Base-by-base conservation (phyloP, 163 green algal genomes). In the Chloroidium sp. region DNA sequence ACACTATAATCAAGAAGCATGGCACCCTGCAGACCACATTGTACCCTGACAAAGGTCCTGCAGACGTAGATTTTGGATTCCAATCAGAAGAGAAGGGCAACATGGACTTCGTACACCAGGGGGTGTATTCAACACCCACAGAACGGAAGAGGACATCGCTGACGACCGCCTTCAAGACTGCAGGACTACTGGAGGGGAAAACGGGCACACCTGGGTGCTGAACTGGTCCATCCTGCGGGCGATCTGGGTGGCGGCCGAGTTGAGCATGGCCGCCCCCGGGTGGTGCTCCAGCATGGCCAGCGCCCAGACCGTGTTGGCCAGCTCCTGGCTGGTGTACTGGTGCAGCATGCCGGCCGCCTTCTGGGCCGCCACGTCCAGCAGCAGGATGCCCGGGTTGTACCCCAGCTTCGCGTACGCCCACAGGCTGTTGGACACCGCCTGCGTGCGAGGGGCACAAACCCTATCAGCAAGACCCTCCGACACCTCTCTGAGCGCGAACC, bases 291-390 rank as follows among this genome's bases (percentile, higher is more conserved):
- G 79, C 4, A 82, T 84, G 0, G 82, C 80, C n/a, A 86, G 76
- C n/a, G 82, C 79, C 82, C 84, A 88, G 82, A 90, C 79, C 62
- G 80, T 82, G 82, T 90, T 90, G 80, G 84, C 86, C 67, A 85
- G 72, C 75, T 90, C 86, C 82, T 87, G 83, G n/a, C 76, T 81
- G 59, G 80, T 87, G 80, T 87, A 87, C 80, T 87, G 83, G 62
- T 84, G 80, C 83, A 87, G 80, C 64, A 77, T 79, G 36, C 62
- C 61, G 14, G 64, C 58, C 2, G 80, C 83, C 4, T 78, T 61
- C 14, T 74, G 80, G 0, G 67, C 78, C 14, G 83, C 62, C 0
- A 78, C 78, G 36, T 84, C 83, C 74, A 87, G 80, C 78, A 87
- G n/a, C 58, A 67, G 62, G 13, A 69, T 58, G 36, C 80, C 83